Conservation (phyloP, 2,329 filamentous ascomycete genomes). For the Coniochaeta prunicola region DNA sequence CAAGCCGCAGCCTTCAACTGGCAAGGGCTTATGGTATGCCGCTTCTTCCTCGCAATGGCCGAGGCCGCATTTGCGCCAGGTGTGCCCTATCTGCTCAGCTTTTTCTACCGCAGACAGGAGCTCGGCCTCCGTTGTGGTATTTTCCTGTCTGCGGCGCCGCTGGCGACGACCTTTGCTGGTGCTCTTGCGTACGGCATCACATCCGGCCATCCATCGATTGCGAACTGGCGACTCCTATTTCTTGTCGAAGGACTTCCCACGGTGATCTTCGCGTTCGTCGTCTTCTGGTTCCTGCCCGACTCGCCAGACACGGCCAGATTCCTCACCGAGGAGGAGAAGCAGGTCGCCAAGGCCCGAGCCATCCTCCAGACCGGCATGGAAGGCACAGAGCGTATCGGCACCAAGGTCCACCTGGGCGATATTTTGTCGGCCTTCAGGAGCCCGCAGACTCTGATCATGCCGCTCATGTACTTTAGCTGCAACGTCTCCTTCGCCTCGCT, state of each 20-base stretch:
- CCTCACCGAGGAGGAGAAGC: constrained; percentile 49
- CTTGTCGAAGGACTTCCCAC: constrained; percentile 59
- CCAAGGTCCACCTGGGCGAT: constrained; percentile 33
- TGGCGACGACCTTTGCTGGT: constrained; percentile 60
- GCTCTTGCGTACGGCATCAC: constrained; percentile 60
- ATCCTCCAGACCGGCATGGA: constrained; percentile 44
- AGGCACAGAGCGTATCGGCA: constrained; percentile 37
- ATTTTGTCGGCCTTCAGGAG: constrained; percentile 37
- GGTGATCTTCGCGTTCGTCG: constrained; percentile 42
- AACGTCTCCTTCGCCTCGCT: constrained; percentile 60
- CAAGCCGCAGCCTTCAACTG: constrained; percentile 25
- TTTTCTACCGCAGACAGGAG: constrained; percentile 46
- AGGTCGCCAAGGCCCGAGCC: constrained; percentile 45
- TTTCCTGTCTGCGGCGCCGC: constrained; percentile 60
- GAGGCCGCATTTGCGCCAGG: constrained; percentile 35
- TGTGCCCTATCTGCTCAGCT: constrained; percentile 34
- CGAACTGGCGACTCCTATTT: constrained; percentile 59
- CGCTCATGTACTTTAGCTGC: constrained; percentile 50
- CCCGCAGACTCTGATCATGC: constrained; percentile 42
- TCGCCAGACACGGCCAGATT: constrained; percentile 44
- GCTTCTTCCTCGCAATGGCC: constrained; percentile 33
- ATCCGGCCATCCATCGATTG: constrained; percentile 44
- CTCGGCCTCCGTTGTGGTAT: constrained; percentile 64
- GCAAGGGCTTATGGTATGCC: constrained; percentile 27
- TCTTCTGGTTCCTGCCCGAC: constrained; percentile 48